Base-by-base conservation (phyloP, 1,284 basidiomycete species). In the Farysia itapuensis region DNA sequence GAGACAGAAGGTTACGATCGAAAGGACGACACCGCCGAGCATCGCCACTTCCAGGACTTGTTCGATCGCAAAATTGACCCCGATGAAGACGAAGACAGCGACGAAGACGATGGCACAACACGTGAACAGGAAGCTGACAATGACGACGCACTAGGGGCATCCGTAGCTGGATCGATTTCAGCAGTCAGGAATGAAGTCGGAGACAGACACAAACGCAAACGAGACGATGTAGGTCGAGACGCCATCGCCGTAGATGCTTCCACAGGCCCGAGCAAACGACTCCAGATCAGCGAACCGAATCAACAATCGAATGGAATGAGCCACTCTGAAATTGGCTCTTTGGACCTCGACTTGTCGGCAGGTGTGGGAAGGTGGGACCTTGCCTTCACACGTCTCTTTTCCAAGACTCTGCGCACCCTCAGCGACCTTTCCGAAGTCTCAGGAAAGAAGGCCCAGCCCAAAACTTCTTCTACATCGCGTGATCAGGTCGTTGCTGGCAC, bases 61-160 rank as follows among this genome's bases (percentile, higher is more conserved):
- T 65, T 65, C 21, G 57, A 65, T 4, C 40, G 52, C 23, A 65
- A 61, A 30, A 48, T 61, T 24, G 48, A 61, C 35, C 58, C 58
- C 4, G 58, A 61, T 31, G 58, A 33, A 5, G 58, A 58, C 20
- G 54, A 61, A 18, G 51, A 56, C 11, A 47, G 54, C 9, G 58
- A 51, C 1, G 39, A 52, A 1, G 48, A 37, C 26, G 39, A 7
- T 5, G 24, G 8, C 5, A 7, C 14, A 5, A 13, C 8, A 5
- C 13, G 12, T 12, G 16, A 11, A 13, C 6, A 20, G 16, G 8
- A 5, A 23, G 21, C 16, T 2, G 31, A 29, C 26, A 31, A 13
- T 7, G 43, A 39, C 28, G 49, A 53, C 21, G 42, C 1, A 18
- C 50, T 59, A 5, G 50, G 56, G 4, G 56, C 56, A 7, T 59